Conservation (phyloP, 2,329 filamentous ascomycete genomes). For the Zalaria obscura region DNA sequence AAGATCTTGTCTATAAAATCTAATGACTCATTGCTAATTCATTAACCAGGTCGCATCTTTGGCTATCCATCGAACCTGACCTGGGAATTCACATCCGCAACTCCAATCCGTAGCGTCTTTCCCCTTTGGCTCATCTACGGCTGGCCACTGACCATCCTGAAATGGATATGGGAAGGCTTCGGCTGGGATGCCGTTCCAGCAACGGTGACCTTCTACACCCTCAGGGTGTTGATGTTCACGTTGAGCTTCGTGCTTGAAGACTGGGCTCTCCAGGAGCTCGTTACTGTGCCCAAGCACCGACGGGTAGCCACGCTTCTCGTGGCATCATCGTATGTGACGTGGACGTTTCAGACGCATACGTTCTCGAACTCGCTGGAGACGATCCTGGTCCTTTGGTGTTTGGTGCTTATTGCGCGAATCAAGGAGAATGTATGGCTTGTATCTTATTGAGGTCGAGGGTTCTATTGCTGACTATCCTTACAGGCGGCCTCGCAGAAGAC, state of each 20-base stretch:
- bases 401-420: slow-evolving; percentile 84
- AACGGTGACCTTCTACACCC: slow-evolving; percentile 75
- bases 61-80: slow-evolving; percentile 78
- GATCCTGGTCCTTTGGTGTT: slow-evolving; percentile 77
- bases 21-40: background rate
- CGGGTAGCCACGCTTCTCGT: slow-evolving; percentile 68
- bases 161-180: slow-evolving; percentile 83
- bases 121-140: slow-evolving; percentile 94
- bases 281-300: slow-evolving; percentile 58
- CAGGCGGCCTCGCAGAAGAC: slow-evolving; percentile 63
- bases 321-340: slow-evolving; percentile 94
- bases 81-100: slow-evolving; percentile 86
- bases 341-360: slow-evolving; percentile 96
- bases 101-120: slow-evolving; percentile 89
- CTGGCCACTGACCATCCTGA: slow-evolving; percentile 79
- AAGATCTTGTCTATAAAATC: slow-evolving; percentile 16
- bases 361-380: slow-evolving; percentile 98
- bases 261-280: slow-evolving; percentile 89
- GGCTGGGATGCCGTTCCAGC: slow-evolving; percentile 68
- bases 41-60: slow-evolving; percentile 65
- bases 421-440: slow-evolving; percentile 34
- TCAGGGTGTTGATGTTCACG: slow-evolving; percentile 83
- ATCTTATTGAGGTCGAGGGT: background rate
- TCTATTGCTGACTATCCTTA: background rate
- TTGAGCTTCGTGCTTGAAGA: slow-evolving; percentile 94